Evolutionary conservation across 2,329 filamentous ascomycete species (phyloP), one percentile per base, ranked within the genome.

Genomic region (Trichoderma gracile): DNA sequence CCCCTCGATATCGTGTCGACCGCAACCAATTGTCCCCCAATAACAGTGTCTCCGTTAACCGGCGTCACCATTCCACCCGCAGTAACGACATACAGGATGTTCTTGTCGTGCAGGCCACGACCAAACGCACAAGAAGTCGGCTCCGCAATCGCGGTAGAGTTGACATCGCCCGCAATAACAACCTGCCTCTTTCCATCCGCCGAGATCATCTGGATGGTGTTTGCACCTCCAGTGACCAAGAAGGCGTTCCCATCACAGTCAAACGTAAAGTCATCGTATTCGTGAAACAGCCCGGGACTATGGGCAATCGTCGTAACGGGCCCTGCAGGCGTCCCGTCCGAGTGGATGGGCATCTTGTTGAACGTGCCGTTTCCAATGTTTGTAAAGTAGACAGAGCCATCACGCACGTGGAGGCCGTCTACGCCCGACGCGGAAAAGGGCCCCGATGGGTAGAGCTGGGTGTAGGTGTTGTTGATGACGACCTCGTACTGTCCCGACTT

Each of bases 391-490:
- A 73, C 68, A 27, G 62, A 63, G 12, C 50, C 43, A 8, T 66
- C 60, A 0, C 63, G 64, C 33, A 75, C 68, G 68, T 73, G 68
- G 27, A 75, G 40, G 8, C 73, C 73, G 33, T 74, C 70, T 38
- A 69, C 66, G 3, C 66, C 71, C 5, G 69, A 64, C 9, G 56
- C 49, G 4, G 49, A 64, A 25, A 67, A 68, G 9, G 27, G 65
- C 23, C 43, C 47, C 12, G 56, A 66, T 15, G 46, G 40, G 25
- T 69, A 65, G 27, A 65, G 56, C 19, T 21, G 62, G 59, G 71
- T 74, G 8, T 64, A 68, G 8, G 68, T 65, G 30, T 73, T 70
- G 58, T 71, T 67, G 57, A 73, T 63, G 14, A 58, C 58, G 12
- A 71, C 64, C n/a, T 53, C 60, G 57, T 73, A 71, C 8, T 56